A percentile compares a stretch with the other conserved stretches of the same genome.
Evolutionary conservation across 1,284 basidiomycete genomes (phyloP).

Genomic region (Vanrija sp.): DNA sequence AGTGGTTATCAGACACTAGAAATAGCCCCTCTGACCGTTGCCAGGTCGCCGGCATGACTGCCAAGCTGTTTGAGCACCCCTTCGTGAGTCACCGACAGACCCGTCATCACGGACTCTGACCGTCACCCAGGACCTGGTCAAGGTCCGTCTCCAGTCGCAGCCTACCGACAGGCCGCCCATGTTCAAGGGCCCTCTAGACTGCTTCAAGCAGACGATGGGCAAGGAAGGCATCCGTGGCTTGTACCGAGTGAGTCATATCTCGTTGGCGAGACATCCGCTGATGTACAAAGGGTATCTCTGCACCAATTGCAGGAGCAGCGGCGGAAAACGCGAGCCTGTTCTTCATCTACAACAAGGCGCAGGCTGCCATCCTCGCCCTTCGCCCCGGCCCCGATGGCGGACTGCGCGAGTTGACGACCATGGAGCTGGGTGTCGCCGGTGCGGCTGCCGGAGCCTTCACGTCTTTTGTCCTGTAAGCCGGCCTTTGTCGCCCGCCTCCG

Average conservation of each 20-base stretch:
- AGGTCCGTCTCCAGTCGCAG: slow-evolving; percentile 77
- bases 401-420: slow-evolving; percentile 55
- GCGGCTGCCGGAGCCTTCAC: slow-evolving; percentile 76
- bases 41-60: slow-evolving; percentile 70
- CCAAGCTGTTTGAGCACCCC: slow-evolving; percentile 79
- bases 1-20: slow-evolving; percentile 14
- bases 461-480: slow-evolving; percentile 68
- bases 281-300: slow-evolving; percentile 67
- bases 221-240: slow-evolving; percentile 73
- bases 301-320: slow-evolving; percentile 85
- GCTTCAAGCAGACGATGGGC: slow-evolving; percentile 68
- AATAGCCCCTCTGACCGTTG: slow-evolving; percentile 1
- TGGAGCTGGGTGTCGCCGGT: slow-evolving; percentile 68
- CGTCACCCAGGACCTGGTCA: slow-evolving; percentile 41
- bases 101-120: neutral
- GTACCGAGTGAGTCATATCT: slow-evolving; percentile 63
- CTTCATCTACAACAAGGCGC: slow-evolving; percentile 77
- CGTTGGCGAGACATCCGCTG: slow-evolving; percentile 1
- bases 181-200: slow-evolving; percentile 75
- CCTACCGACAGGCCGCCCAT: slow-evolving; percentile 66
- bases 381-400: slow-evolving; percentile 22
- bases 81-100: slow-evolving; percentile 47
- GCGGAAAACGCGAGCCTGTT: slow-evolving; percentile 85
- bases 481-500: slow-evolving; percentile 14
- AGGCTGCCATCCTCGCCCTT: slow-evolving; percentile 57